Base-by-base conservation (phyloP, 768 basidiomycete genomes). In the Pleurotus djamor region DNA sequence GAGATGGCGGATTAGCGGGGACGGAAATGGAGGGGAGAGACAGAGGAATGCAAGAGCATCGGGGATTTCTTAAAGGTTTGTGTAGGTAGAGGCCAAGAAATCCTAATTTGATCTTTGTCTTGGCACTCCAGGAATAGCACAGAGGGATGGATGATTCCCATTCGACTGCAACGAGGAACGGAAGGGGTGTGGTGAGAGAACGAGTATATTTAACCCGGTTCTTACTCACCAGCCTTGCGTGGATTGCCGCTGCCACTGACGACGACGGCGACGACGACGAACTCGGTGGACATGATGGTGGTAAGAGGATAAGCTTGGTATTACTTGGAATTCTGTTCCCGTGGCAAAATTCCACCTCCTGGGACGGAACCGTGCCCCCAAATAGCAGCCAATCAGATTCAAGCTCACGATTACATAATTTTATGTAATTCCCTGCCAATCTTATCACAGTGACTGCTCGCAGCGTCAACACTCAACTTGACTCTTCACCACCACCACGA, bases 331-430 rank as follows among this genome's bases (percentile, higher is more conserved):
- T 17, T n/a, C n/a, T 56, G 54, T 56, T 56, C 54, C 54, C 54
- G 54, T 56, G 54, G 54, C 7, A 28, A 28, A 28, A 28, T 64
- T 47, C 38, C 38, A 41, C 52, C 48, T 59, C 62, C 21, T 28
- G 21, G 21, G 21, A 52, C 68, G 66, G 61, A 63, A 61, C 65
- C 60, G 67, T 64, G 58, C 50, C 52, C 64, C 59, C 62, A 71
- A 74, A 73, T 73, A 74, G 70, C 70, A 69, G 48, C 71, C 71
- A 74, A 73, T 71, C 54, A 67, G 21, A 48, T 8, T 17, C 21
- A 28, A 28, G 21, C 21, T 28, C 21, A 28, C 21, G 21, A 28
- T 28, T 28, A 28, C 21, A 1, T 28, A 28, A 28, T 28, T 28
- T 28, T 28, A 28, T 28, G 21, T 28, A 28, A 28, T 28, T 28